phyloP scores from a whole-genome alignment of 1,284 basidiomycete genomes.

The Abortiporus biennis region DNA sequence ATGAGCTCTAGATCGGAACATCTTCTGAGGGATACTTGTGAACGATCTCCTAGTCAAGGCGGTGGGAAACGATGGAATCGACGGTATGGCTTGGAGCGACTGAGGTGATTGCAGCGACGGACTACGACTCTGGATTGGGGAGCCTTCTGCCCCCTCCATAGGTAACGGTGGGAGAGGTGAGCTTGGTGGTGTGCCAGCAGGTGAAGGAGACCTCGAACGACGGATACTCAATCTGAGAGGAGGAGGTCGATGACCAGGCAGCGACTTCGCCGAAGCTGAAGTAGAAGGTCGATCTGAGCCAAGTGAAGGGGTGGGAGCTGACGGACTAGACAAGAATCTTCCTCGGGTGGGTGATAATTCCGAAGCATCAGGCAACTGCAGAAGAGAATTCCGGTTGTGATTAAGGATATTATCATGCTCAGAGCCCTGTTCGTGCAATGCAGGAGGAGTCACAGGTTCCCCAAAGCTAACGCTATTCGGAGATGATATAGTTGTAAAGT shows the following conservation, averaged over 20 bases:
- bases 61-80: constrained; percentile 2
- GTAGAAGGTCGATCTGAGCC: background rate
- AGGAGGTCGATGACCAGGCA: background rate
- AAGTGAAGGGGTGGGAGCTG: background rate
- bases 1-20: background rate
- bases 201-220: constrained; percentile 4
- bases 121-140: background rate
- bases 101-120: background rate
- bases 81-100: background rate
- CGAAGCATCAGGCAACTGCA: background rate
- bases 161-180: constrained; percentile 5
- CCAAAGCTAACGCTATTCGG: background rate
- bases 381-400: background rate
- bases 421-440: background rate
- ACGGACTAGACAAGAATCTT: background rate
- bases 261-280: background rate
- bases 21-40: background rate
- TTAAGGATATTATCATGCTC: background rate
- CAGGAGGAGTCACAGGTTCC: too few relatives aligned
- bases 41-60: background rate
- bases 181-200: constrained; percentile 6
- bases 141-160: background rate
- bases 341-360: constrained; percentile 2
- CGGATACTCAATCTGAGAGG: constrained; percentile 1
- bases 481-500: background rate